Evolutionary conservation across 2,329 filamentous ascomycete species (phyloP).

Genomic region (Neonectria faginata): DNA sequence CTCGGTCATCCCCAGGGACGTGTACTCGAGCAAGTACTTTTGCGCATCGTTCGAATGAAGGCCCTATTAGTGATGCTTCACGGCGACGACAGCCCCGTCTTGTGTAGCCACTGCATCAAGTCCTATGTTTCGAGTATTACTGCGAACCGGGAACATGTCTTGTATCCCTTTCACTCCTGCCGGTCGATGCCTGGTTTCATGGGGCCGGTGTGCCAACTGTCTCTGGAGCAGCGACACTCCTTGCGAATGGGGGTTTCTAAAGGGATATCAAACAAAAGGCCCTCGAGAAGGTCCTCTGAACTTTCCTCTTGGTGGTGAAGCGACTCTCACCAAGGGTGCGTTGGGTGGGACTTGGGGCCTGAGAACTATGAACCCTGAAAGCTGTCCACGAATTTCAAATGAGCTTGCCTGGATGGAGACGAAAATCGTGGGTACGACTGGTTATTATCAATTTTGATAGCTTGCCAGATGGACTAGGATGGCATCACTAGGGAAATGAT

Average conservation of each 20-base stretch:
- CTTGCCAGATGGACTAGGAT: not conserved
- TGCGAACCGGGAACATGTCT: not conserved
- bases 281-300: not conserved
- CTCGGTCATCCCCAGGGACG: conserved; percentile 8
- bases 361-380: not conserved
- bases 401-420: not conserved
- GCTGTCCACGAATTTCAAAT: not conserved
- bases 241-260: not conserved
- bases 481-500: not conserved
- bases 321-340: not conserved
- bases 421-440: not conserved
- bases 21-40: too few species aligned
- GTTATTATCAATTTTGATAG: not conserved
- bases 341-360: not conserved
- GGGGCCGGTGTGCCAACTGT: conserved; percentile 5
- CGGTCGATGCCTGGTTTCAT: conserved; percentile 3
- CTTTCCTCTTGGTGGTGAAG: not conserved
- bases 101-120: not conserved
- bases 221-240: not conserved
- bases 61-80: conserved; percentile 5
- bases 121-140: not conserved
- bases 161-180: conserved; percentile 3
- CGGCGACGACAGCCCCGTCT: conserved; percentile 1
- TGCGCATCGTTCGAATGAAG: too few species aligned
- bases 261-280: not conserved